Conservation (phyloP, 768 basidiomycete species). For the Tylopilus felleus region DNA sequence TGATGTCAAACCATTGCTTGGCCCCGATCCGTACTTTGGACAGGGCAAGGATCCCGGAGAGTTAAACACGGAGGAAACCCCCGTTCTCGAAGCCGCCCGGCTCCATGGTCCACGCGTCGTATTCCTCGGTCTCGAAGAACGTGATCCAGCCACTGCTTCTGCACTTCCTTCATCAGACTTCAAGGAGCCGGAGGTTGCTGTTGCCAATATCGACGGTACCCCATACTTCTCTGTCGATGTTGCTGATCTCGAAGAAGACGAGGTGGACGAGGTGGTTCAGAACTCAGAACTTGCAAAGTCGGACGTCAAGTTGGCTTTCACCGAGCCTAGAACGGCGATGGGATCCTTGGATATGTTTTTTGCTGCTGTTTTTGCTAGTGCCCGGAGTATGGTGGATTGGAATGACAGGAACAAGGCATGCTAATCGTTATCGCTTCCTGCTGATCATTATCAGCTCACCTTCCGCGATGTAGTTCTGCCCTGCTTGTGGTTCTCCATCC, state of each 20-base stretch:
- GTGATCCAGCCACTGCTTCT: slow-evolving; percentile 38
- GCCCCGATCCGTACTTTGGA: slow-evolving; percentile 65
- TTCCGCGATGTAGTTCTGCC: slow-evolving; percentile 65
- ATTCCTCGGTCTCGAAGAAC: slow-evolving; percentile 78
- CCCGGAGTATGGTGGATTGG: slow-evolving; percentile 88
- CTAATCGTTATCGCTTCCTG: neutral
- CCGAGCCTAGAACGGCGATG: slow-evolving; percentile 61
- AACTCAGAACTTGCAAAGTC: slow-evolving; percentile 34
- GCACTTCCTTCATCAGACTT: slow-evolving; percentile 69
- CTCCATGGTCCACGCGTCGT: slow-evolving; percentile 59
- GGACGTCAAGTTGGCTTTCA: slow-evolving; percentile 50
- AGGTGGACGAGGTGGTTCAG: slow-evolving; percentile 43
- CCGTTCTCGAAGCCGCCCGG: slow-evolving; percentile 52
- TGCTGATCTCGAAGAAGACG: slow-evolving; percentile 43
- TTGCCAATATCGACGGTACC: slow-evolving; percentile 67
- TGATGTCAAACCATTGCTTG: slow-evolving; percentile 64
- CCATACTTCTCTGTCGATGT: slow-evolving; percentile 86
- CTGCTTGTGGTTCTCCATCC: slow-evolving; percentile 76
- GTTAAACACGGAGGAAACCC: slow-evolving; percentile 19
- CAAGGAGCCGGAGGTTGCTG: slow-evolving; percentile 48
- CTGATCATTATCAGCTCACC: neutral
- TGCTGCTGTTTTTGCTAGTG: slow-evolving; percentile 74
- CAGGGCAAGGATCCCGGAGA: slow-evolving; percentile 53
- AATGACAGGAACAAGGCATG: slow-evolving; percentile 81
- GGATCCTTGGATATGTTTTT: slow-evolving; percentile 56